Conservation (phyloP, 2,329 filamentous ascomycete genomes). For the Penicillium sp. region DNA sequence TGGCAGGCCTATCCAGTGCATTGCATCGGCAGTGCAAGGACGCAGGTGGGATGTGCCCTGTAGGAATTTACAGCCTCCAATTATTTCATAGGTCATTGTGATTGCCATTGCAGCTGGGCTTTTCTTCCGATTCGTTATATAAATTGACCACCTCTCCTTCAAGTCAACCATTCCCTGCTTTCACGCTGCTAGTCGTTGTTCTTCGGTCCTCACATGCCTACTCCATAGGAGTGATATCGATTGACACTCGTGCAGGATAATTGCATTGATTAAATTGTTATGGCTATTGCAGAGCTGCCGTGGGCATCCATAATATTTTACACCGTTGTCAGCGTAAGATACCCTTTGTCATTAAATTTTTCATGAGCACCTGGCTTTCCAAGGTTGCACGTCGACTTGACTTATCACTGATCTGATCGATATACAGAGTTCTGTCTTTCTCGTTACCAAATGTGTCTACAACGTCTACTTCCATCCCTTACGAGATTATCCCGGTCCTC, state of each 20-base stretch:
- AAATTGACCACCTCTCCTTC: too few relatives aligned
- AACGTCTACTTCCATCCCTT: conserved; percentile 3
- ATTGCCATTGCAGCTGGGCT: too few relatives aligned
- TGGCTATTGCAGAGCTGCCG: not conserved
- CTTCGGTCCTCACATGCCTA: too few relatives aligned
- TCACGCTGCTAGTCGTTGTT: too few relatives aligned
- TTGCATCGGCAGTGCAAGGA: too few relatives aligned
- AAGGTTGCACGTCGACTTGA: not conserved
- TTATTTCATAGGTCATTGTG: too few relatives aligned
- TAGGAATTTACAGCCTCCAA: too few relatives aligned
- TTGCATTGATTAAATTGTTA: not conserved
- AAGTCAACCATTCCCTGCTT: too few relatives aligned
- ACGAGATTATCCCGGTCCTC: conserved; percentile 4
- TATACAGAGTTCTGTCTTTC: not conserved
- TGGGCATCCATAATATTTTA: not conserved
- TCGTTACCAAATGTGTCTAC: not conserved
- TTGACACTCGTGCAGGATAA: not conserved
- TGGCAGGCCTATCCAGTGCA: too few relatives aligned
- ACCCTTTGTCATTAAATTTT: not conserved
- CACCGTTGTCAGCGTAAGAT: not conserved
- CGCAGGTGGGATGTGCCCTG: too few relatives aligned
- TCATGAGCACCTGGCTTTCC: not conserved
- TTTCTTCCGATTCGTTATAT: not conserved
- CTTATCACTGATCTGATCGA: not conserved
- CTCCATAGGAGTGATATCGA: too few relatives aligned